Evolutionary conservation across 306 rosid species (phyloP), one percentile per base, ranked within the genome.

Genomic region (Mimosa pudica): DNA sequence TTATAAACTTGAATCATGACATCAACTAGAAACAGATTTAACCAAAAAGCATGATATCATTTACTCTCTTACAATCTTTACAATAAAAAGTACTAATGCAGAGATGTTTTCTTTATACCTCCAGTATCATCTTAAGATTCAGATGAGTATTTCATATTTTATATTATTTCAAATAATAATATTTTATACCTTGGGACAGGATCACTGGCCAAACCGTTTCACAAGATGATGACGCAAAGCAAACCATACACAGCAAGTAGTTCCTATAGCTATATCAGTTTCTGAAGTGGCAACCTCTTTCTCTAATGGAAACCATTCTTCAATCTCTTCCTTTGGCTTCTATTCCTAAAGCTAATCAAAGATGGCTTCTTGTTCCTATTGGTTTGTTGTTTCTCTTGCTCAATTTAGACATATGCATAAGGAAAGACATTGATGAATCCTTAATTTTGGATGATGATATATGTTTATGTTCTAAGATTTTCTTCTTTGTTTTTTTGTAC

Each of bases 361-460:
- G 77, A 83, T 94, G 98, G 98, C 89, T 94, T 84, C 97, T 94
- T 81, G 90, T 83, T 71, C 97, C 98, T 76, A 85, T 92, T 48
- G 97, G 98, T 94, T 36, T 60, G 93, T 83, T 76, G 18, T 41
- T 33, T 78, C 45, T 69, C 45, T 69, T 47, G n/a, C 57, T 70
- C 5, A 77, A 42, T 49, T 41, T 68, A 71, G 30, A 49, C 54
- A 44, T 70, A 16, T 51, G 49, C 49, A n/a, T 36, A 75, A 57
- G 42, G 48, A 18, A 44, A 44, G 44, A 44, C 30, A 17, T 47
- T 62, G 10, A 62, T 32, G 64, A 76, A 4, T 72, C 24, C 9
- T 33, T 35, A 32, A 4, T 17, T 72, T 38, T 11, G 20, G 16
- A 54, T 0, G 65, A 36, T 36, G 66, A 14, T 24, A 24, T 24